Evolutionary conservation across 2,329 filamentous ascomycete species (phyloP).

Genomic region (Penicillium polonicum): DNA sequence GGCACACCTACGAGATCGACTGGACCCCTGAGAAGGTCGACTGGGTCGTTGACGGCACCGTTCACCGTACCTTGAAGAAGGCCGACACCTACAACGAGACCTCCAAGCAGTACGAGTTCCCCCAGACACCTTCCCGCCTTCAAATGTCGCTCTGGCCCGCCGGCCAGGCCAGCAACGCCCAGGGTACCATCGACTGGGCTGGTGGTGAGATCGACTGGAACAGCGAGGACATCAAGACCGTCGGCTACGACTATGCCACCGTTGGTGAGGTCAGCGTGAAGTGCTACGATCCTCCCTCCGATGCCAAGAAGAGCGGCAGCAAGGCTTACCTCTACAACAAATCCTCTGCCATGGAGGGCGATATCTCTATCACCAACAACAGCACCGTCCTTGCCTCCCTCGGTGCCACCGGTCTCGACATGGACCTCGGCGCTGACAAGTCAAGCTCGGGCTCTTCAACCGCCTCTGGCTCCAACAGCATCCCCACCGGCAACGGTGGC

Average conservation of each 20-base stretch:
- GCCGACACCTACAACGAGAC: conserved; percentile 84
- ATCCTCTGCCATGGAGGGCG: conserved; percentile 66
- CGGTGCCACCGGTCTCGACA: conserved; percentile 75
- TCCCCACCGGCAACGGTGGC: conserved; percentile 37
- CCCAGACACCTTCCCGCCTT: conserved; percentile 85
- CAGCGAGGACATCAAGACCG: conserved; percentile 71
- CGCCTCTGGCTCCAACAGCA: conserved; percentile 24
- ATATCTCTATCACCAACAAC: conserved; percentile 73
- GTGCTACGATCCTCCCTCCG: conserved; percentile 81
- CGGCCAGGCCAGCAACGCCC: conserved; percentile 71
- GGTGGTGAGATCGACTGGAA: conserved; percentile 89
- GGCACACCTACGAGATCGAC: conserved; percentile 87
- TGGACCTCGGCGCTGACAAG: conserved; percentile 40
- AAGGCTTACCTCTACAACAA: conserved; percentile 75
- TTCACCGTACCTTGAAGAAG: conserved; percentile 71
- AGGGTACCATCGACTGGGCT: conserved; percentile 88
- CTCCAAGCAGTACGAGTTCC: conserved; percentile 77
- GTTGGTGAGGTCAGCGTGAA: conserved; percentile 75
- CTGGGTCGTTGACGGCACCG: conserved; percentile 82
- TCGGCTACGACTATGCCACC: conserved; percentile 85
- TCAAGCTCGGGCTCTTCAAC: conserved; percentile 7
- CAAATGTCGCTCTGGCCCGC: conserved; percentile 97
- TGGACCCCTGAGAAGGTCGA: conserved; percentile 85
- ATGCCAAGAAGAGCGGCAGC: conserved; percentile 58
- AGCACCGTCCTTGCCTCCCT: conserved; percentile 75